These are phyloP conservation scores for Heliocybe sulcata DNA, from an alignment of 1,284 basidiomycete species.

Conservation along the genomic window DNA sequence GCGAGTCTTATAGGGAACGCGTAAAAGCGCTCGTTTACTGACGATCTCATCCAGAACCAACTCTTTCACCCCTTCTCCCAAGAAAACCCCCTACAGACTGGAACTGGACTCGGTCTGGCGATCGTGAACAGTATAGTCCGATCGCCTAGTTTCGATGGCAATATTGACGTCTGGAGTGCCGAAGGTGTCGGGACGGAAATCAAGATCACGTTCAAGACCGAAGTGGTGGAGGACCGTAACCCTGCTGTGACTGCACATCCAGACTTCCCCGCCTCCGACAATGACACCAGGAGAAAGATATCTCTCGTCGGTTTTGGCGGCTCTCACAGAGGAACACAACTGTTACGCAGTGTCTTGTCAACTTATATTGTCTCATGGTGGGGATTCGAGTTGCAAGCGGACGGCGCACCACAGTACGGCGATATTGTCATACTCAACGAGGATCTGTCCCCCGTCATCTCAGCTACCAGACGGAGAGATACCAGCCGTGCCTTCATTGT, in stretches of 20 bases:
- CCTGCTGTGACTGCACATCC: constrained; percentile 17
- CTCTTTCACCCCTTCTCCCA: constrained; percentile 97
- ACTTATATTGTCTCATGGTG: constrained; percentile 74
- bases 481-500: constrained; percentile 66
- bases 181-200: constrained; percentile 93
- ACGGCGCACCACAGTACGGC: constrained; percentile 40
- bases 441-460: constrained; percentile 50
- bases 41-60: constrained; percentile 58
- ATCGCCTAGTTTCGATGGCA: constrained; percentile 82
- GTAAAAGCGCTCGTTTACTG: neutral
- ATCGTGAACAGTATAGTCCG: constrained; percentile 93
- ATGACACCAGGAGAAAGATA: constrained; percentile 35
- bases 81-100: constrained; percentile 85
- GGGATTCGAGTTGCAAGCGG: constrained; percentile 53
- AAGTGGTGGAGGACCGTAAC: constrained; percentile 42
- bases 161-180: constrained; percentile 83
- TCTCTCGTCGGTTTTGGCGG: constrained; percentile 73
- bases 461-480: constrained; percentile 51
- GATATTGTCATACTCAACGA: constrained; percentile 86
- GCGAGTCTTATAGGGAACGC: constrained; percentile 24
- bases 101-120: constrained; percentile 93
- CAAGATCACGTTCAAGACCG: constrained; percentile 79
- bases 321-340: constrained; percentile 59
- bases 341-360: constrained; percentile 57
- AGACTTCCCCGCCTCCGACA: constrained; percentile 35